Evolutionary conservation across 176 grass and related monocot genomes (phyloP).

Genomic region (Oryza glaberrima): DNA sequence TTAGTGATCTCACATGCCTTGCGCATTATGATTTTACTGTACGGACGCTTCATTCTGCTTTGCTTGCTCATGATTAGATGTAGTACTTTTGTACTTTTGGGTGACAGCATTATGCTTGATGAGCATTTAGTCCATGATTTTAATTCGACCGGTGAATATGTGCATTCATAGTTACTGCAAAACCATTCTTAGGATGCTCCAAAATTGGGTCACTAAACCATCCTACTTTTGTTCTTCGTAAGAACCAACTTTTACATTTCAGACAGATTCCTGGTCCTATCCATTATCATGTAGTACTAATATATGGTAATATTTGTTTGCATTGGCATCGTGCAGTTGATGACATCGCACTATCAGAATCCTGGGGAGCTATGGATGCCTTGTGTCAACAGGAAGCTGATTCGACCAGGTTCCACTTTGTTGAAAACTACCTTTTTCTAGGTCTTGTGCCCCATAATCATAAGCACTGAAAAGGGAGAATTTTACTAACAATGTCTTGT

Average conservation of each 20-base stretch:
- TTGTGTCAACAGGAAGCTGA: slow-evolving; percentile 61
- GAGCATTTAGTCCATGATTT: background rate
- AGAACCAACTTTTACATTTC: background rate
- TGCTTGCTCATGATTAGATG: slow-evolving; percentile 3
- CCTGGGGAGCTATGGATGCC: slow-evolving; percentile 74
- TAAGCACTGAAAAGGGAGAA: slow-evolving; percentile 19
- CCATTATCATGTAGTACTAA: background rate
- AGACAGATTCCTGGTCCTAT: background rate
- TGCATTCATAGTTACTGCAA: background rate
- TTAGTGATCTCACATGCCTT: background rate
- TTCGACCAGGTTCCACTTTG: slow-evolving; percentile 64
- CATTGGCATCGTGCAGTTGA: slow-evolving; percentile 61
- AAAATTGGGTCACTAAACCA: background rate
- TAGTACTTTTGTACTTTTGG: slow-evolving; percentile 6
- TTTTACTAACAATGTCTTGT: background rate
- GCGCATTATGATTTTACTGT: background rate
- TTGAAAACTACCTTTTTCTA: background rate
- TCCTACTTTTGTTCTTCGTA: background rate
- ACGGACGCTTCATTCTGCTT: background rate
- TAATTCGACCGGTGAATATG: background rate
- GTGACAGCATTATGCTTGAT: background rate
- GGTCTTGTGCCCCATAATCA: slow-evolving; percentile 16
- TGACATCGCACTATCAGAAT: slow-evolving; percentile 68
- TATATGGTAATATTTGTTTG: background rate
- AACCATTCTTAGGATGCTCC: slow-evolving; percentile 2